Evolutionary conservation across 345 rosid genomes (phyloP), one percentile per base, ranked within the genome.

Genomic region (Rhizophora mangle): DNA sequence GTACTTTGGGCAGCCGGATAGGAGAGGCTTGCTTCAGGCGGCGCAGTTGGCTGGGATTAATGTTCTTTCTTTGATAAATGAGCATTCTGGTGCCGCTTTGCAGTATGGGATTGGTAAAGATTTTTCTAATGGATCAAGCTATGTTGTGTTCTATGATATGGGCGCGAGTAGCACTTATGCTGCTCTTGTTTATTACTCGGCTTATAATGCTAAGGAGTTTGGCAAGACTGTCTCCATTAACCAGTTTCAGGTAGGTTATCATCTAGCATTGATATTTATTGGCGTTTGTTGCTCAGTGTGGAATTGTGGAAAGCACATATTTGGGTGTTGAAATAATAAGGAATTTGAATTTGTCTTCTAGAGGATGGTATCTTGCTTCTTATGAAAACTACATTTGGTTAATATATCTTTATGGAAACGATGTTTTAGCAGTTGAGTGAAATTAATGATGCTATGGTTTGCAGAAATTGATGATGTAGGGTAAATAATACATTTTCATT

Each of bases 61-160:
- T 78, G 97, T 88, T 55, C 93, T 96, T 64, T 82, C 97, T 0
- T 68, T 96, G 77, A 78, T 81, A 36, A 87, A 92, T 72, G 99
- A 96, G 82, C 97, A 89, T 73, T 86, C 98, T 0, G 98, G 98
- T 55, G 99, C 97, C 0, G 99, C 99, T 16, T 89, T 96, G 81
- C 99, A 96, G 83, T 96, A 96, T 73, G 98, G 98, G 73, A 96
- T 96, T 71, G 98, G 90, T 74, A 96, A 96, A 81, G 93, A 96
- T 79, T 96, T 96, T 58, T 77, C 91, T 1, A 96, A 96, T 65
- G 94, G 72, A 36, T 89, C 99, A 7, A 84, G 97, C 68, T 84
- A 96, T 82, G 99, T 92, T 53, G 65, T 96, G 31, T 96, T 96
- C 60, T 96, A 90, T 75, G 99, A 96, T 69, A 96, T 96, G 99